These are phyloP conservation scores for Hippophae rhamnoides DNA, from an alignment of 306 rosid species.

Conservation along the genomic window DNA sequence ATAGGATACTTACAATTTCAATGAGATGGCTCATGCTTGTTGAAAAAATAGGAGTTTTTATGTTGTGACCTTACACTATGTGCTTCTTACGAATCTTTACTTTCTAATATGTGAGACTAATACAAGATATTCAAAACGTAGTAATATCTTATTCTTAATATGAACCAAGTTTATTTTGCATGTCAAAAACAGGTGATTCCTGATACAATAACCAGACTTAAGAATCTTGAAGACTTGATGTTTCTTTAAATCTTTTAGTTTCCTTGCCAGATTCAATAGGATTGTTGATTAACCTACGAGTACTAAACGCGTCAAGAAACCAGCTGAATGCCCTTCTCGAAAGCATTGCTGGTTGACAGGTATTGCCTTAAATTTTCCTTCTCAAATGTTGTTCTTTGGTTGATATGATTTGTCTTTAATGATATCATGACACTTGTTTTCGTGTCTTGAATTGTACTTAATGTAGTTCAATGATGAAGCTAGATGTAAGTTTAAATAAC, in stretches of 20 bases:
- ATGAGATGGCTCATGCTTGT: no score
- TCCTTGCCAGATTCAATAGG: slow-evolving; percentile 71
- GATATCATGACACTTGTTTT: neutral
- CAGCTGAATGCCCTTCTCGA: slow-evolving; percentile 64
- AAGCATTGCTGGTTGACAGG: slow-evolving; percentile 68
- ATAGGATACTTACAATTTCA: no score
- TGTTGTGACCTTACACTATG: no score
- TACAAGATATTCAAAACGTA: no score
- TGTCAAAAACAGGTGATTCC: slow-evolving; percentile 44
- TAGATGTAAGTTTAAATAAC: slow-evolving; percentile 66
- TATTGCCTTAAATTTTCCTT: slow-evolving; percentile 9
- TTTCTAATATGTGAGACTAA: no score
- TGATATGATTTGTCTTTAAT: neutral
- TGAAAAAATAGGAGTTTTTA: no score
- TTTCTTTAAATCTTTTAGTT: slow-evolving; percentile 53
- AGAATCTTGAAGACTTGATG: slow-evolving; percentile 65
- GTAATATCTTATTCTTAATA: neutral
- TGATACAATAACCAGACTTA: slow-evolving; percentile 51
- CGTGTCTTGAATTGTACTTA: neutral
- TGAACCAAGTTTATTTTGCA: neutral
- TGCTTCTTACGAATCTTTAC: no score
- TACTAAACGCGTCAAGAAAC: slow-evolving; percentile 58
- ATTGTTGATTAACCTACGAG: slow-evolving; percentile 52
- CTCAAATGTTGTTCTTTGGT: neutral
- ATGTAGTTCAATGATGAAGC: slow-evolving; percentile 55